Conservation (phyloP, 2,329 filamentous ascomycete genomes). For the Exophiala sp. region DNA sequence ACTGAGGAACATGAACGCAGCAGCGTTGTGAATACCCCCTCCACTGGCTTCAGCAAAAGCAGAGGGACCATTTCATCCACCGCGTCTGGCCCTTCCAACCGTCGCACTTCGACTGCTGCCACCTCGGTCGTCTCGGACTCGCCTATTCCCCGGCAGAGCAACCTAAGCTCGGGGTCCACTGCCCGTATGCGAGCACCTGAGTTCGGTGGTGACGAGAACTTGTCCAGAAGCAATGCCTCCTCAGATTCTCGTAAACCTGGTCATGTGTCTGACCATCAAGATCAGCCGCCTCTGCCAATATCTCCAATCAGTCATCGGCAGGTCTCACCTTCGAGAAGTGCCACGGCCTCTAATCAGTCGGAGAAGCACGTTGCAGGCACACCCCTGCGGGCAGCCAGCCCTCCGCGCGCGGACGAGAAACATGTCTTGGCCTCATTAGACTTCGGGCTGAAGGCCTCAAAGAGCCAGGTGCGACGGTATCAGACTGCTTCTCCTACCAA, state of each 20-base stretch:
- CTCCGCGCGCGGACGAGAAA: slow-evolving; percentile 34
- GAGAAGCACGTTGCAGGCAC: slow-evolving; percentile 40
- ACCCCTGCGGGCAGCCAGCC: slow-evolving; percentile 31
- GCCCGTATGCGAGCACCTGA: slow-evolving; percentile 9
- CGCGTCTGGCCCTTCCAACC: slow-evolving; percentile 62
- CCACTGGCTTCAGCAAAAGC: slow-evolving; percentile 63
- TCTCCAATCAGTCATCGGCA: slow-evolving; percentile 20
- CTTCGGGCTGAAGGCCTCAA: slow-evolving; percentile 18
- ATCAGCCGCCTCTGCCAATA: slow-evolving; percentile 21
- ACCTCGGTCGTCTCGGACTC: slow-evolving; percentile 81
- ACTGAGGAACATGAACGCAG: slow-evolving; percentile 21
- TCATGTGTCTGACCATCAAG: slow-evolving; percentile 6
- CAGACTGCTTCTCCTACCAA: slow-evolving; percentile 24
- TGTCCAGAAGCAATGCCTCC: slow-evolving; percentile 16
- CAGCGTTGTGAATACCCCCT: slow-evolving; percentile 38
- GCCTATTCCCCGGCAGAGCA: slow-evolving; percentile 31
- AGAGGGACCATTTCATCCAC: slow-evolving; percentile 81
- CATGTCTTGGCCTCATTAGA: slow-evolving; percentile 25
- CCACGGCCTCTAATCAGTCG: slow-evolving; percentile 55
- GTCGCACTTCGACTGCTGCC: slow-evolving; percentile 75
- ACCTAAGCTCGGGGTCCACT: slow-evolving; percentile 17
- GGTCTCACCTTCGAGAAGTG: slow-evolving; percentile 48
- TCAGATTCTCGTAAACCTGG: slow-evolving; percentile 19
- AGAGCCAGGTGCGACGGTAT: slow-evolving; percentile 16
- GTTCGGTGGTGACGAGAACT: slow-evolving; percentile 16